Percentiles rank a stretch among this genome's conserved stretches.
Evolutionary conservation across 208 protist genomes (phyloP).

Genomic region (Trichomonas vaginalis): DNA sequence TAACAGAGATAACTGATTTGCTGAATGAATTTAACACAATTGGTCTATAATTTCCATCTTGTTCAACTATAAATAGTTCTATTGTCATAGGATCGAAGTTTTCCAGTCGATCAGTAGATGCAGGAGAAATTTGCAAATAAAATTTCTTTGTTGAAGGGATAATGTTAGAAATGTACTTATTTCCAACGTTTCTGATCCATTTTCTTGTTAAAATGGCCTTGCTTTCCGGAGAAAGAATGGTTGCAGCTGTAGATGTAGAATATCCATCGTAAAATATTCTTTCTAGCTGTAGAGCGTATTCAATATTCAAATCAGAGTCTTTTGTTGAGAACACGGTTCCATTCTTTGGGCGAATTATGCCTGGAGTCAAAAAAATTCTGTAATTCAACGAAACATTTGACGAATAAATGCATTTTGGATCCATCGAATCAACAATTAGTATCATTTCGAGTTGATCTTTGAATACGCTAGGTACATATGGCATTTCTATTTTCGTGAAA

Average conservation of each 20-base stretch:
- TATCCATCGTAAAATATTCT: not conserved
- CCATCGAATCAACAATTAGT: not conserved
- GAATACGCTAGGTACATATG: not conserved
- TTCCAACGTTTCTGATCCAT: not conserved
- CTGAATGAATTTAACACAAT: no score
- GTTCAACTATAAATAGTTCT: not conserved
- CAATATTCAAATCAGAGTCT: not conserved
- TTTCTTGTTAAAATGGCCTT: not conserved
- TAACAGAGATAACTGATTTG: no score
- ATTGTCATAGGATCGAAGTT: not conserved
- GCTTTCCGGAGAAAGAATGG: not conserved
- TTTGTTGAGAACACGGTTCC: not conserved
- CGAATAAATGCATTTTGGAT: not conserved
- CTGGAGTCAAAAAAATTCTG: not conserved
- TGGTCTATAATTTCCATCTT: not conserved
- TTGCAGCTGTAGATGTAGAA: not conserved
- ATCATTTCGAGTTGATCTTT: not conserved
- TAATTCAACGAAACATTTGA: not conserved
- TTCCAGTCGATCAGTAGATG: not conserved
- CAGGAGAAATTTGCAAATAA: not conserved
- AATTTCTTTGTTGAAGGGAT: not conserved
- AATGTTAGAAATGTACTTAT: not conserved
- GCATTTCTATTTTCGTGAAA: not conserved
- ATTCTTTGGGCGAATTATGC: not conserved
- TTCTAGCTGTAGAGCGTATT: not conserved